Evolutionary conservation across 257 asterid species (phyloP), one percentile per base, ranked within the genome.

Genomic region (Asclepias syriaca): DNA sequence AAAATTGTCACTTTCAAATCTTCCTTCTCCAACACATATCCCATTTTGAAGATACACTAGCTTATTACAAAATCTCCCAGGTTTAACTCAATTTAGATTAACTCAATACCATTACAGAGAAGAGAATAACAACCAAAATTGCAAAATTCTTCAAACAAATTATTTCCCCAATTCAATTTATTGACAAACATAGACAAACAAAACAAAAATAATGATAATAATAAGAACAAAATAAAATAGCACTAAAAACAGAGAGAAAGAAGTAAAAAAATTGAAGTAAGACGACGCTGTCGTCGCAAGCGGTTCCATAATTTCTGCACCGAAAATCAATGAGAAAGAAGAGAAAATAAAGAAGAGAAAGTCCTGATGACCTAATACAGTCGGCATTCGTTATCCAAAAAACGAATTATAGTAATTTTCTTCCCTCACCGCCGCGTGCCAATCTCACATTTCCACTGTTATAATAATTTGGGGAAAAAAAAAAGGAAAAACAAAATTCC

Each of bases 281-380:
- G 24, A 46, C 37, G 37, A 32, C 37, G 1, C 1, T 43, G 48
- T 6, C 11, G 18, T 68, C 51, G 32, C 29, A 68, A 68, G 72
- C 72, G 72, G 72, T 50, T 68, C 72, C 72, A n/a, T 15, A 59
- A 59, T 59, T 27, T 59, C 65, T 24, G 65, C 65, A 59, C 40
- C 40, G 65, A n/a, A 59, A 59, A 59, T 37, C 40, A 59, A 39
- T 2, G 11, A 21, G 12, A 3, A 10, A 24, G 10, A 43, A 43
- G 10, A 43, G 48, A 43, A 9, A 9, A 43, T 8, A 43, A 43
- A 43, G 48, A 43, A 43, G 48, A 43, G 48, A 59, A 27, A 27
- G 18, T 29, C 66, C 66, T 16, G 5, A 61, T 6, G 37, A 29
- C 43, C 18, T 32, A 43, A 32, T 45, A 60, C 66, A 45, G 1